Evolutionary conservation across 2,329 filamentous ascomycete genomes (phyloP).

Genomic region (Neurospora sp.): DNA sequence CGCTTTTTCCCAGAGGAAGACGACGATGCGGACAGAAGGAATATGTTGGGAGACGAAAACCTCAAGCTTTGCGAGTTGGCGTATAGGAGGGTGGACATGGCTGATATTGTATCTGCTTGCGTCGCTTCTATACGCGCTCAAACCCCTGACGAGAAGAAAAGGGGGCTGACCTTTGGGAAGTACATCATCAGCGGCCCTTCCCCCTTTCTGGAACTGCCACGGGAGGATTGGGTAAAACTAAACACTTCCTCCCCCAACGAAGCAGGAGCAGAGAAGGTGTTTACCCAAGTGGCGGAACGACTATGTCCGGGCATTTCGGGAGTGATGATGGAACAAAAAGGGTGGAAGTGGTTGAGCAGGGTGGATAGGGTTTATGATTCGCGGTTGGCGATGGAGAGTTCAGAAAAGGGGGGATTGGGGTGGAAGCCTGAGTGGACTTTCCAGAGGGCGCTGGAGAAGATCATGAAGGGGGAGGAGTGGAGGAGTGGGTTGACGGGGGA

Average conservation of each 20-base stretch:
- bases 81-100: slow-evolving; percentile 34
- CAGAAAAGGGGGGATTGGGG: slow-evolving; percentile 16
- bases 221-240: slow-evolving; percentile 24
- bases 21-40: slow-evolving; percentile 28
- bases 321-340: slow-evolving; percentile 13
- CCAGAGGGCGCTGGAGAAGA: slow-evolving; percentile 23
- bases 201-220: slow-evolving; percentile 23
- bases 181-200: slow-evolving; percentile 36
- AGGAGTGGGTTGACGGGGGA: slow-evolving; percentile 25
- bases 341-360: slow-evolving; percentile 28
- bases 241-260: slow-evolving; percentile 10
- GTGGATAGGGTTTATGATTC: slow-evolving; percentile 38
- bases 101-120: slow-evolving; percentile 33
- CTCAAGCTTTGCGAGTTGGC: slow-evolving; percentile 39
- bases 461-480: slow-evolving; percentile 27
- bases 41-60: slow-evolving; percentile 23
- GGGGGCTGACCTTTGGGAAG: slow-evolving; percentile 22
- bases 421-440: slow-evolving; percentile 36
- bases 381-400: slow-evolving; percentile 27
- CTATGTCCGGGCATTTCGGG: slow-evolving; percentile 16
- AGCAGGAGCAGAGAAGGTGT: slow-evolving; percentile 17
- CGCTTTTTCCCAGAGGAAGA: slow-evolving; percentile 41
- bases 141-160: too few species aligned
- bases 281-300: slow-evolving; percentile 14
- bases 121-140: slow-evolving; percentile 6